Base-by-base conservation (phyloP, 2,329 filamentous ascomycete genomes). In the Penicillium brevicompactum region DNA sequence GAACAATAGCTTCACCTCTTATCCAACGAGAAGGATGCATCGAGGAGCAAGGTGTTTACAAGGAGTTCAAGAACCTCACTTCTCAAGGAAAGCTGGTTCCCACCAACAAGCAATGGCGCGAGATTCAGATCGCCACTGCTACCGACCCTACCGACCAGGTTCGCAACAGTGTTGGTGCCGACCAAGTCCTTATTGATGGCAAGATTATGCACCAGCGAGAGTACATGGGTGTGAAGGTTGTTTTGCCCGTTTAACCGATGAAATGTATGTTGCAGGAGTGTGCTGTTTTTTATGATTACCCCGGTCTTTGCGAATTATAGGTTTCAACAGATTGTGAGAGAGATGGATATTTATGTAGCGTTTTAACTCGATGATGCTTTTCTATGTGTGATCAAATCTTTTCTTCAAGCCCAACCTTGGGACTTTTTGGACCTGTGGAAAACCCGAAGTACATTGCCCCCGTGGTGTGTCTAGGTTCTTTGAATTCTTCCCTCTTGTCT, bases 51-150 rank as follows among this genome's bases (percentile, higher is more conserved):
- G 78, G 77, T 2, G 72, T 80, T 3, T 80, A 78, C 63, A 74
- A 72, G 37, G 76, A 79, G 43, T 80, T 78, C 67, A 78, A 77
- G 63, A 70, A 67, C 16, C 72, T 75, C 16, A 80, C 74, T 0
- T 66, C 68, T 1, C 56, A 73, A 40, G 78, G 76, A 5, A 60
- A 73, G 21, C 69, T 75, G 6, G 76, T 80, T 16, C 78, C 78
- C 0, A 80, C 76, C 10, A 79, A 79, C 56, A 63, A 67, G 1
- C 70, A 80, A 58, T 81, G 77, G 78, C 73, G 78, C n/a, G 78
- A 81, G 63, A 79, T 80, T 27, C 77, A 80, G 61, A 79, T 80
- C 43, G 65, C 76, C 1, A 79, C 76, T 4, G 67, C 64, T 13
- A 77, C 76, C 0, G 74, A 78, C 56, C 74, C 75, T 1, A 79